Evolutionary conservation across 2,329 filamentous ascomycete species (phyloP).

Genomic region (Aspergillus fructus): DNA sequence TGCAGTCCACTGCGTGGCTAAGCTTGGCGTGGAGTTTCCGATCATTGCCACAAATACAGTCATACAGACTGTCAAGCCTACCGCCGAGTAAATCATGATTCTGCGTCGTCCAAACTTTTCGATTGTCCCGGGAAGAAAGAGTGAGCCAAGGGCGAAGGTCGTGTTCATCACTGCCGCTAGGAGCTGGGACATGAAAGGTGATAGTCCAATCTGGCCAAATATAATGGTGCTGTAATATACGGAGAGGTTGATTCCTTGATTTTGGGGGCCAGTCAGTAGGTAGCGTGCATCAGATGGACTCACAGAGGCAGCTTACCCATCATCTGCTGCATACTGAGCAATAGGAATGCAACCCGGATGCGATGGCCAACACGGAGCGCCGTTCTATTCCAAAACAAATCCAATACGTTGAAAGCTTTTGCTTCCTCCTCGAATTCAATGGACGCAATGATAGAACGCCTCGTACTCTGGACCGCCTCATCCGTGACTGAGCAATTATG

Average conservation of each 20-base stretch:
- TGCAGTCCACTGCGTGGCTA: neutral
- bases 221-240: conserved; percentile 3
- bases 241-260: conserved; percentile 1
- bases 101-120: neutral
- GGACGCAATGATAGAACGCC: neutral
- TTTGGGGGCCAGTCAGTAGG: neutral
- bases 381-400: neutral
- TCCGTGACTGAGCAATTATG: neutral
- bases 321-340: conserved; percentile 2
- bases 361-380: neutral
- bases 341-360: neutral
- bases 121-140: neutral
- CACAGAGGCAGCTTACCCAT: neutral
- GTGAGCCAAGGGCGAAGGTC: neutral
- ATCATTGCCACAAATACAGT: neutral
- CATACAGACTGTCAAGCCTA: neutral
- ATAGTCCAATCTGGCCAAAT: neutral
- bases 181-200: neutral
- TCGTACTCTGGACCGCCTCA: neutral
- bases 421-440: conserved; percentile 1
- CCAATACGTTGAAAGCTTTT: neutral
- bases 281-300: no score
- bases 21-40: neutral
- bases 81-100: neutral
- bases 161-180: conserved; percentile 1